These are phyloP conservation scores for Dictyostelium purpureum DNA, from an alignment of 78 protist genomes.

Conservation along the genomic window DNA sequence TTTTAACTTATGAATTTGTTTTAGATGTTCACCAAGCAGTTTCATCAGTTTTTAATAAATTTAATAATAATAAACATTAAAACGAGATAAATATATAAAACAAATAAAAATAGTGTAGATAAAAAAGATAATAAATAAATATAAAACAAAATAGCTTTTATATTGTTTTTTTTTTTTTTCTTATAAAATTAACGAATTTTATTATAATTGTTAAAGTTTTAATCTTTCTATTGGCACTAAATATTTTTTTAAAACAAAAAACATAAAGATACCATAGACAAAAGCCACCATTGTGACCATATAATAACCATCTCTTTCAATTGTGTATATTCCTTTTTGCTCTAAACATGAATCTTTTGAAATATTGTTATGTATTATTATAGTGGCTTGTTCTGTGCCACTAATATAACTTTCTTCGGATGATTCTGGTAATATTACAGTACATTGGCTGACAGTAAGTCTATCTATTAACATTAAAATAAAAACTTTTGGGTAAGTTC, in stretches of 20 bases:
- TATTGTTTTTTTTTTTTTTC: no score
- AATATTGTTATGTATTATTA: slow-evolving; percentile 8
- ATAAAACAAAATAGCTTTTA: no score
- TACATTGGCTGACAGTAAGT: slow-evolving; percentile 24
- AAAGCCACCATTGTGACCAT: slow-evolving; percentile 3
- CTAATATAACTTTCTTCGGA: no score
- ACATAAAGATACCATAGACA: slow-evolving; percentile 48
- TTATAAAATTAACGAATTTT: no score
- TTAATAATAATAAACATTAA: no score
- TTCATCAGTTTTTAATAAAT: background rate
- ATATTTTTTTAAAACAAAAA: slow-evolving; percentile 2
- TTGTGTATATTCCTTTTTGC: slow-evolving; percentile 15
- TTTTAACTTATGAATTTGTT: slow-evolving; percentile 81
- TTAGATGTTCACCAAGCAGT: slow-evolving; percentile 7
- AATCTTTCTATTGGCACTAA: slow-evolving; percentile 39
- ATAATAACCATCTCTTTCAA: slow-evolving; percentile 46
- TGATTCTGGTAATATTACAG: background rate
- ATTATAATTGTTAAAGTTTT: slow-evolving; percentile 25
- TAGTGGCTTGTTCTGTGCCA: background rate
- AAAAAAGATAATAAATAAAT: no score
- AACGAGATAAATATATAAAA: no score
- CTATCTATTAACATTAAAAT: slow-evolving; percentile 33
- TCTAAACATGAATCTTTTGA: slow-evolving; percentile 10
- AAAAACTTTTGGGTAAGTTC: slow-evolving; percentile 79
- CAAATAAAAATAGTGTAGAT: no score